Evolutionary conservation across 768 basidiomycete species (phyloP).

Genomic region (Solioccasus polychromus): DNA sequence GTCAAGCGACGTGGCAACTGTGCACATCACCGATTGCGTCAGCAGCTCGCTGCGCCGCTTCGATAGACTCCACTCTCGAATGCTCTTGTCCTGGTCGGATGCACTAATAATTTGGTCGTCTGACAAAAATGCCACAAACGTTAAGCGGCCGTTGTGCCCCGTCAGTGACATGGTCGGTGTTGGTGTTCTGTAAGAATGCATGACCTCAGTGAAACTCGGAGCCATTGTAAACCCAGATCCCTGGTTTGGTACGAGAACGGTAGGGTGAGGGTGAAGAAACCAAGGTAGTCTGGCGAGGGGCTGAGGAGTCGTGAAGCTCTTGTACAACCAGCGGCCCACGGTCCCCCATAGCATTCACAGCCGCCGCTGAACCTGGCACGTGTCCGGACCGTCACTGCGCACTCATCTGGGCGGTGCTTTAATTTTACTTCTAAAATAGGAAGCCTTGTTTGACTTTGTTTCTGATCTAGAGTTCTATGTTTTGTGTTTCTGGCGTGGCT

Average conservation of each 20-base stretch:
- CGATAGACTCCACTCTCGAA: constrained; percentile 16
- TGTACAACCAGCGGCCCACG: too few relatives aligned
- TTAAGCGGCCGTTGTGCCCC: constrained; percentile 11
- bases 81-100: constrained; percentile 14
- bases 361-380: constrained; percentile 7
- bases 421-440: too few relatives aligned
- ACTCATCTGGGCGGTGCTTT: too few relatives aligned
- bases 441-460: too few relatives aligned
- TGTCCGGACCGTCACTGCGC: too few relatives aligned
- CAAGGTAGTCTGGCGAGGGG: too few relatives aligned
- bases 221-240: constrained; percentile 2
- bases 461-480: too few relatives aligned
- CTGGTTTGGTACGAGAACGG: background rate
- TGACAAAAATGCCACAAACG: constrained; percentile 19
- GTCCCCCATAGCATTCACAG: constrained; percentile 3
- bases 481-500: too few relatives aligned
- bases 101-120: constrained; percentile 16
- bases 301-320: too few relatives aligned
- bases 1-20: constrained; percentile 8
- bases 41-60: constrained; percentile 2
- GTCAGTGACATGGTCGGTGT: constrained; percentile 3
- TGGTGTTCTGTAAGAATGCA: background rate
- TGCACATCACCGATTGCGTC: background rate
- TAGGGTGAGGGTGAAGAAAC: background rate
- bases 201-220: background rate